Conservation (phyloP, 2,329 filamentous ascomycete genomes). For the Davidsoniella australis region DNA sequence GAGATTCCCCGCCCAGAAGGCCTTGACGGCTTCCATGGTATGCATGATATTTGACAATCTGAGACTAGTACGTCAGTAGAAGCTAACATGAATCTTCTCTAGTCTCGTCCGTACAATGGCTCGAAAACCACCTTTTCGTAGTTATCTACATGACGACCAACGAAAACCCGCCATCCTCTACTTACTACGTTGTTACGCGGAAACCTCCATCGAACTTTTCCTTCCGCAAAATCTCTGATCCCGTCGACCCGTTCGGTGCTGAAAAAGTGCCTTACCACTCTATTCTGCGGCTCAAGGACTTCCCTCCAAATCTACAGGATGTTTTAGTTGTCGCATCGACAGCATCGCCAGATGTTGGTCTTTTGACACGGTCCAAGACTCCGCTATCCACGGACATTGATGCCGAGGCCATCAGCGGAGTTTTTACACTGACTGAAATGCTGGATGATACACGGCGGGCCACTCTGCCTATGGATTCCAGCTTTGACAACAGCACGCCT, state of each 20-base stretch:
- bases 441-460: slow-evolving; percentile 60
- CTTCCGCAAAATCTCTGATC: slow-evolving; percentile 58
- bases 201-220: slow-evolving; percentile 41
- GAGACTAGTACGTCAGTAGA: not conserved
- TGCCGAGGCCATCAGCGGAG: slow-evolving; percentile 40
- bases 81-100: slow-evolving; percentile 13
- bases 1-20: slow-evolving; percentile 62
- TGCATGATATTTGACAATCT: slow-evolving; percentile 17
- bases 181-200: slow-evolving; percentile 66
- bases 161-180: slow-evolving; percentile 41
- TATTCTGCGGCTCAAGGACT: slow-evolving; percentile 59
- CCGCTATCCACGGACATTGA: slow-evolving; percentile 45
- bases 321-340: slow-evolving; percentile 70
- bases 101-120: slow-evolving; percentile 74
- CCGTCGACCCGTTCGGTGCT: slow-evolving; percentile 54
- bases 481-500: slow-evolving; percentile 52
- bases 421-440: slow-evolving; percentile 59
- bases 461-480: slow-evolving; percentile 49
- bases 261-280: slow-evolving; percentile 59
- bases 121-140: slow-evolving; percentile 75
- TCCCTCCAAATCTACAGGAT: slow-evolving; percentile 65
- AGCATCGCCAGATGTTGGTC: slow-evolving; percentile 58
- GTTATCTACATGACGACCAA: slow-evolving; percentile 55
- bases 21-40: slow-evolving; percentile 51
- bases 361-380: slow-evolving; percentile 57